Evolutionary conservation across 1,284 basidiomycete genomes (phyloP).

Genomic region (Xanthoconium separans): DNA sequence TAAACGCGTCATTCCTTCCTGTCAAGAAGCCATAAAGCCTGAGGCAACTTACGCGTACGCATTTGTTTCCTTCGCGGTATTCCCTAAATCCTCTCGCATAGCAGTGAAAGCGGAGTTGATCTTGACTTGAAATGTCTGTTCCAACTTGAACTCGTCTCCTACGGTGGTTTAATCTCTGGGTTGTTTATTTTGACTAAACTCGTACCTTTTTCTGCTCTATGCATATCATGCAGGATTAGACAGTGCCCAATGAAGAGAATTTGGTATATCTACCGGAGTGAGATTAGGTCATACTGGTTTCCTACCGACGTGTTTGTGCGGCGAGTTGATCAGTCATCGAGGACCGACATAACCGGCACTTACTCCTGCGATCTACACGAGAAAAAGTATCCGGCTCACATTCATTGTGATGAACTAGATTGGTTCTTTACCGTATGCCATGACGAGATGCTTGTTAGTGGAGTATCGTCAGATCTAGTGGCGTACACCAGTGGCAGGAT

Average conservation of each 20-base stretch:
- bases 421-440: conserved; percentile 22
- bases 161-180: background rate
- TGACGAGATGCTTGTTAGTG: background rate
- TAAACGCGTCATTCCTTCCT: background rate
- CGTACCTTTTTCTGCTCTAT: conserved; percentile 18
- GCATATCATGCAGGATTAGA: conserved; percentile 6
- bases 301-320: conserved; percentile 10
- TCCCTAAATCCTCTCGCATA: conserved; percentile 16
- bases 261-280: conserved; percentile 14
- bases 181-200: background rate
- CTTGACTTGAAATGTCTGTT: conserved; percentile 24
- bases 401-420: background rate
- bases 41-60: conserved; percentile 26
- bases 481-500: background rate
- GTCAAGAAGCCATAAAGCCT: background rate
- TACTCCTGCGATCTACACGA: conserved; percentile 16
- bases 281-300: conserved; percentile 3
- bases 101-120: conserved; percentile 19
- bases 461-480: too few relatives aligned
- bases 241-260: background rate
- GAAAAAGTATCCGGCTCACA: conserved; percentile 6
- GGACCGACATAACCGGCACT: conserved; percentile 3
- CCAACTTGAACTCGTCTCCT: conserved; percentile 14
- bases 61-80: conserved; percentile 19
- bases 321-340: conserved; percentile 1